phyloP scores from a whole-genome alignment of 2,329 filamentous ascomycete species.

The Rhynchosporium graminicola region DNA sequence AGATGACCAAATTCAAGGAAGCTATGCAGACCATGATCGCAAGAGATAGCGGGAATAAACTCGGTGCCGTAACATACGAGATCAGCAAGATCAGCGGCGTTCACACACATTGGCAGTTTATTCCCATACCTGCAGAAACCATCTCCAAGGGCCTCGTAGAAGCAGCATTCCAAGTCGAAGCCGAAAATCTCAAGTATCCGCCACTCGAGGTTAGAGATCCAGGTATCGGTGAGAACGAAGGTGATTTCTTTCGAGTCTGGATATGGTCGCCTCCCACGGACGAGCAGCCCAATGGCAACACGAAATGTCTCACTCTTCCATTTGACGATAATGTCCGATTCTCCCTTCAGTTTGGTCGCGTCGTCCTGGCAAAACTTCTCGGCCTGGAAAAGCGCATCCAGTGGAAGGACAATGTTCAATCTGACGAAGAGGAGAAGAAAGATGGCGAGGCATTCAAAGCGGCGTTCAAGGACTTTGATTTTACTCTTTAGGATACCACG shows the following conservation, averaged over 20 bases:
- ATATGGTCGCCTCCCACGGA: slow-evolving; percentile 63
- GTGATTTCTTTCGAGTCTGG: slow-evolving; percentile 81
- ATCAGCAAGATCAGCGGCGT: slow-evolving; percentile 80
- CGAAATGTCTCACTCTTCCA: slow-evolving; percentile 73
- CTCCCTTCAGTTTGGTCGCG: slow-evolving; percentile 85
- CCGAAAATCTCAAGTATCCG: slow-evolving; percentile 68
- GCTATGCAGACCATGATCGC: slow-evolving; percentile 78
- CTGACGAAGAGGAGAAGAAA: slow-evolving; percentile 71
- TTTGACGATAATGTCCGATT: slow-evolving; percentile 74
- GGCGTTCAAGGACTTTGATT: slow-evolving; percentile 85
- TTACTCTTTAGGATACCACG: slow-evolving; percentile 44
- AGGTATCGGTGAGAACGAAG: slow-evolving; percentile 51
- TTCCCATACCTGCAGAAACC: slow-evolving; percentile 71
- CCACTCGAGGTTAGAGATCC: slow-evolving; percentile 52
- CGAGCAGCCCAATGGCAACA: slow-evolving; percentile 45
- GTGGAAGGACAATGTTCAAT: slow-evolving; percentile 85
- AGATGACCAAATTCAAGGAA: slow-evolving; percentile 82
- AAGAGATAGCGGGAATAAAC: slow-evolving; percentile 52
- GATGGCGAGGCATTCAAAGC: slow-evolving; percentile 80
- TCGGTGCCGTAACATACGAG: slow-evolving; percentile 90
- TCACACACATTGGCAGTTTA: slow-evolving; percentile 91
- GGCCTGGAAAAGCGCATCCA: slow-evolving; percentile 74
- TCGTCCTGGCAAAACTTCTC: slow-evolving; percentile 85
- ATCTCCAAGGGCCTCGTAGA: slow-evolving; percentile 76
- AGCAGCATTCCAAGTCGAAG: slow-evolving; percentile 84